Evolutionary conservation across 495 filamentous ascomycete species (phyloP).

Genomic region (Penicillium verhagenii): DNA sequence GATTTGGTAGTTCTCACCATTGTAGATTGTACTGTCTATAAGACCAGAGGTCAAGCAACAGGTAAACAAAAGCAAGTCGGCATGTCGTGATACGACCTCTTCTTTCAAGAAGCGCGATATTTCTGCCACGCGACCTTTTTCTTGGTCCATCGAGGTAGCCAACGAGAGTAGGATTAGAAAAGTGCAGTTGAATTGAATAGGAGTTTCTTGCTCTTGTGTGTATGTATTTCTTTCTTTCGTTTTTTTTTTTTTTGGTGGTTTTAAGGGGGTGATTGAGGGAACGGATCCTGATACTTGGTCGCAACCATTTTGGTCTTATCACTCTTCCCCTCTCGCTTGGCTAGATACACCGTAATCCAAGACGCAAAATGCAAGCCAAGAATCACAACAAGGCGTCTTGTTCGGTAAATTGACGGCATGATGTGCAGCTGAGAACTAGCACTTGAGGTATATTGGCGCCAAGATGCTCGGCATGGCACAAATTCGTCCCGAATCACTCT

Average conservation of each 20-base stretch:
- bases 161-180: not conserved
- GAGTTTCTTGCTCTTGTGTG: not conserved
- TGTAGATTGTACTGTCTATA: conserved; percentile 52
- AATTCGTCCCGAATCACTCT: no score
- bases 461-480: no score
- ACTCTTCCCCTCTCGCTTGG: not conserved
- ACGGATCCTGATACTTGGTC: no score
- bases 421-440: not conserved
- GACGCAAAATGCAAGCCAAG: not conserved
- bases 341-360: not conserved
- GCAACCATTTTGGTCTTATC: no score
- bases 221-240: no score
- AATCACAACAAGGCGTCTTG: not conserved
- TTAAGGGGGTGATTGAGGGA: no score
- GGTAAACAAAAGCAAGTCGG: conserved; percentile 42
- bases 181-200: not conserved
- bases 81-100: conserved; percentile 36
- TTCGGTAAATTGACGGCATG: not conserved
- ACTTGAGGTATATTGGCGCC: no score
- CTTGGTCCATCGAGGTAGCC: conserved; percentile 1
- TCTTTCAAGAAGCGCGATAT: conserved; percentile 25
- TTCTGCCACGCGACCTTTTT: conserved; percentile 3
- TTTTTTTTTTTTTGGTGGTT: no score
- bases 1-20: conserved; percentile 21
- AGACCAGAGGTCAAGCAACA: conserved; percentile 52